Conservation (phyloP, 169 alveolate species). For the Blepharisma undulans region DNA sequence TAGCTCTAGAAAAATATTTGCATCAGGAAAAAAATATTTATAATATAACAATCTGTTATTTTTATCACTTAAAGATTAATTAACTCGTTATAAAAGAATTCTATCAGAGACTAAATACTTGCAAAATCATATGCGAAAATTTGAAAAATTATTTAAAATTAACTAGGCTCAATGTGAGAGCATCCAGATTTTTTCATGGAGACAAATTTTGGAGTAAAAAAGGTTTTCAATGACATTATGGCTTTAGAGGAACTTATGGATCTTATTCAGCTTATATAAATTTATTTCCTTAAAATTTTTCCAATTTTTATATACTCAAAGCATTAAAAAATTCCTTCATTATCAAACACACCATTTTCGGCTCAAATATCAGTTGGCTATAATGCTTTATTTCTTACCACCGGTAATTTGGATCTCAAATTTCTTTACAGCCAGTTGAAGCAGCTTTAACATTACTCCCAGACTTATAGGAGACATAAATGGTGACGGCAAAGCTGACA, state of each 20-base stretch:
- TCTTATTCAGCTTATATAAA: neutral
- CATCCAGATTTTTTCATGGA: neutral
- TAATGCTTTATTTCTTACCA: neutral
- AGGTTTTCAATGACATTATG: too few species aligned
- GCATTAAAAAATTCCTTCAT: neutral
- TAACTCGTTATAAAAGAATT: too few species aligned
- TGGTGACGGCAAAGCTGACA: neutral
- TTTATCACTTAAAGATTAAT: too few species aligned
- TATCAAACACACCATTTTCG: neutral
- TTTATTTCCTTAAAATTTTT: neutral
- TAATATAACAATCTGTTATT: neutral
- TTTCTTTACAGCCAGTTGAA: neutral
- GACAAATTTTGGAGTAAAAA: neutral
- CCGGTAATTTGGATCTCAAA: neutral
- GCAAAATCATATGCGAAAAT: neutral
- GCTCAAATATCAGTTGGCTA: neutral
- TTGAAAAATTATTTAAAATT: neutral
- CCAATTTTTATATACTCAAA: neutral
- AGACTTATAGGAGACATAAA: neutral
- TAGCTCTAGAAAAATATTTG: too few species aligned
- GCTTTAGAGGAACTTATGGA: neutral
- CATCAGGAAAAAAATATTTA: neutral
- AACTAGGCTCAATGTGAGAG: neutral
- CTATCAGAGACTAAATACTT: neutral
- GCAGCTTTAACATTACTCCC: neutral